Evolutionary conservation across 2,329 filamentous ascomycete species (phyloP).

Genomic region (Arthrobotrys musiformis): DNA sequence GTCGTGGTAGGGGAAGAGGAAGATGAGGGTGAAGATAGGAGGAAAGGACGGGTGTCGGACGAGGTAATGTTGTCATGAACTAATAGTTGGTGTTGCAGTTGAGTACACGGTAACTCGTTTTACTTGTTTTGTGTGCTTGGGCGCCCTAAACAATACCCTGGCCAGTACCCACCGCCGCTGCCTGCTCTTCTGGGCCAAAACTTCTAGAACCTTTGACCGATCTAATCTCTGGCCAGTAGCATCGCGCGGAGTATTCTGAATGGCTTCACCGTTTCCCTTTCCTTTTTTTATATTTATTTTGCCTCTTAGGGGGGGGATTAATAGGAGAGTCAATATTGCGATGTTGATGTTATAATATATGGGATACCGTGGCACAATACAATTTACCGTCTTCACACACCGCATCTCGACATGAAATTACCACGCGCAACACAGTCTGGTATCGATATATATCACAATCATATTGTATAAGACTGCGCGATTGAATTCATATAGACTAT

Average conservation of each 20-base stretch:
- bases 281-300: too few species aligned
- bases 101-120: slow-evolving; percentile 57
- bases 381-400: background rate
- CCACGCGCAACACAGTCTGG: background rate
- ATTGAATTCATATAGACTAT: too few species aligned
- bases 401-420: background rate
- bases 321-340: too few species aligned
- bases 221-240: slow-evolving; percentile 26
- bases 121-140: slow-evolving; percentile 53
- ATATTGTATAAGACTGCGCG: too few species aligned
- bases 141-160: slow-evolving; percentile 28
- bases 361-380: slow-evolving; percentile 9
- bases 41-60: slow-evolving; percentile 22
- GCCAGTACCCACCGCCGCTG: background rate
- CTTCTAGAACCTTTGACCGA: slow-evolving; percentile 24
- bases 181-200: slow-evolving; percentile 25
- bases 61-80: slow-evolving; percentile 51
- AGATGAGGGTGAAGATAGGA: background rate
- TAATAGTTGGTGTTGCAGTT: slow-evolving; percentile 53
- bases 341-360: background rate
- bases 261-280: too few species aligned
- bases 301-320: too few species aligned
- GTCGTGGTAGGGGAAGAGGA: slow-evolving; percentile 16
- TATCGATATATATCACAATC: background rate
- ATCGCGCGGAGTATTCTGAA: slow-evolving; percentile 16